Conservation (phyloP, 495 filamentous ascomycete species). For the Amniculicola lignicola region DNA sequence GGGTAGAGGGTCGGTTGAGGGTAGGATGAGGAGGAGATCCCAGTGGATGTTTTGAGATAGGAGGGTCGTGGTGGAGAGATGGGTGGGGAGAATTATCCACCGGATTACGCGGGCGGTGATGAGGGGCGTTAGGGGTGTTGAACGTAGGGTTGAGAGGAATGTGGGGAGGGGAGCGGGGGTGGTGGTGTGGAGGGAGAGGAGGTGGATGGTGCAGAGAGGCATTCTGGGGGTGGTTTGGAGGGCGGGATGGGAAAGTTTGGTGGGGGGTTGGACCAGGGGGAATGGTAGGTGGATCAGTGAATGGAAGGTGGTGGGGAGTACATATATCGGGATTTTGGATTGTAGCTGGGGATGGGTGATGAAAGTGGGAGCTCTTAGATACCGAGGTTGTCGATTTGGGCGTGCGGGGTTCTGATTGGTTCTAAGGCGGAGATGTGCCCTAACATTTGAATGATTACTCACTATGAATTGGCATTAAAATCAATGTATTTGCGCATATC, state of each 20-base stretch:
- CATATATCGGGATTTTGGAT: no score
- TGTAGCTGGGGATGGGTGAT: no score
- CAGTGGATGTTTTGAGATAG: constrained; percentile 48
- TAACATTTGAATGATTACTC: no score
- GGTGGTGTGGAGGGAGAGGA: constrained; percentile 34
- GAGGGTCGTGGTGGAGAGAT: constrained; percentile 48
- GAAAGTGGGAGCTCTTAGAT: no score
- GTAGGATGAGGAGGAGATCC: constrained; percentile 58
- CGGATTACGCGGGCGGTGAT: constrained; percentile 50
- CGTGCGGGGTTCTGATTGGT: no score
- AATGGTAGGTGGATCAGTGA: no score
- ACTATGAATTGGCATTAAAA: no score
- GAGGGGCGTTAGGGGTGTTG: constrained; percentile 41
- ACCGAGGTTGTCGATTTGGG: no score
- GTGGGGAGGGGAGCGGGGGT: constrained; percentile 17
- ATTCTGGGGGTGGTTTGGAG: constrained; percentile 22
- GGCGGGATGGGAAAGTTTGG: neutral
- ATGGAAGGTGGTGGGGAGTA: no score
- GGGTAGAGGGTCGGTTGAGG: constrained; percentile 43
- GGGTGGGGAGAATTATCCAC: constrained; percentile 57
- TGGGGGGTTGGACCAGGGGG: neutral
- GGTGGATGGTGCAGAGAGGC: constrained; percentile 40
- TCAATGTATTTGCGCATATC: no score
- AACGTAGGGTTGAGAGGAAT: constrained; percentile 35
- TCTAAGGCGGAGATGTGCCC: no score